Conservation (phyloP, 2,329 filamentous ascomycete species). For the Aplosporella prunicola region DNA sequence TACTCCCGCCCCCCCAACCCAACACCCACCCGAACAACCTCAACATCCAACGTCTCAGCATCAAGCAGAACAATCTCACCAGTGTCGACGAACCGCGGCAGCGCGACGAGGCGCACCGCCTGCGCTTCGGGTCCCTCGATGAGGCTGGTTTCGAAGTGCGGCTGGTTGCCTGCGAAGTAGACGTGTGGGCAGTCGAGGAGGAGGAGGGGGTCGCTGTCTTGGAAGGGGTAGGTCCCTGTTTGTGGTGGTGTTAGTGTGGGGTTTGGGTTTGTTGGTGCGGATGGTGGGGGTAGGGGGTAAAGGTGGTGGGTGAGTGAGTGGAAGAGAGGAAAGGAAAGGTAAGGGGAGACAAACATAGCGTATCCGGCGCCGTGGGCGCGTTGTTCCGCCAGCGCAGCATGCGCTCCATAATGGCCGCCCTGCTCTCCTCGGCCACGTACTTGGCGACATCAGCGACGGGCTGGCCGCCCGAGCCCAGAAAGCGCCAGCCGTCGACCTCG, state of each 20-base stretch:
- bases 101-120: conserved; percentile 64
- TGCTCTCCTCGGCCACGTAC: conserved; percentile 55
- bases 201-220: conserved; percentile 86
- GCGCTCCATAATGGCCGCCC: conserved; percentile 84
- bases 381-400: conserved; percentile 87
- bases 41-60: conserved; percentile 56
- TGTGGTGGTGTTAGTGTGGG: conserved; percentile 12
- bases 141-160: conserved; percentile 61
- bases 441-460: conserved; percentile 90
- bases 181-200: conserved; percentile 78
- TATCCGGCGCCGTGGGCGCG: conserved; percentile 92
- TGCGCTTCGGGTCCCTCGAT: conserved; percentile 59
- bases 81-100: conserved; percentile 72
- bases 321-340: not conserved
- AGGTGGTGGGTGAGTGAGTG: not conserved
- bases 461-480: conserved; percentile 82
- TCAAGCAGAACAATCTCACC: conserved; percentile 78
- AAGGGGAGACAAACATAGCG: conserved; percentile 60
- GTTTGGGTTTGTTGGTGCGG: not conserved
- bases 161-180: conserved; percentile 82
- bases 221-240: conserved; percentile 88
- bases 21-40: conserved; percentile 11
- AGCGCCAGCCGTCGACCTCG: conserved; percentile 79
- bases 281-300: not conserved
- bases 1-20: conserved; percentile 15